phyloP scores from a whole-genome alignment of 2,329 filamentous ascomycete species.

The Didymella exigua region DNA sequence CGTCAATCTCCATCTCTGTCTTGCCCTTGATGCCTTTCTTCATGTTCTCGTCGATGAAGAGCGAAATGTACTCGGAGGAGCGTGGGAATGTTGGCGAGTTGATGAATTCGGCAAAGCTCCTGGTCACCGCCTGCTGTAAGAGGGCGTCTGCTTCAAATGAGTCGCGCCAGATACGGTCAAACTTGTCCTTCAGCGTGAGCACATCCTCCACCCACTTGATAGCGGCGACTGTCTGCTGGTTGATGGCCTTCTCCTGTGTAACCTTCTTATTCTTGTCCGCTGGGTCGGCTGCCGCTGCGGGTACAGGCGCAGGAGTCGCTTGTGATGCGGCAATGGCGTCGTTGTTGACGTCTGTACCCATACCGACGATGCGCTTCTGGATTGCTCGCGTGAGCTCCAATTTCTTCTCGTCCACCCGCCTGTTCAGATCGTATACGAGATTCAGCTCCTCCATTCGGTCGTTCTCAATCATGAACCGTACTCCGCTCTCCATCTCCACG shows the following conservation, averaged over 20 bases:
- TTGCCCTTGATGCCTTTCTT: conserved; percentile 94
- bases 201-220: conserved; percentile 97
- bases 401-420: conserved; percentile 77
- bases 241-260: conserved; percentile 59
- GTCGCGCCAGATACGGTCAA: conserved; percentile 75
- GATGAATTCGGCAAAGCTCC: conserved; percentile 91
- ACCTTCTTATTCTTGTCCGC: conserved; percentile 57
- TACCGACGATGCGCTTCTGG: conserved; percentile 74
- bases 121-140: conserved; percentile 80
- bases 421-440: conserved; percentile 81
- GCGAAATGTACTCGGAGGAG: conserved; percentile 88
- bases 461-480: conserved; percentile 90
- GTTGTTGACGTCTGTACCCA: conserved; percentile 84
- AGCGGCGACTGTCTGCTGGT: conserved; percentile 82
- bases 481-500: conserved; percentile 82
- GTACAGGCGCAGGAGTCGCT: conserved; percentile 51
- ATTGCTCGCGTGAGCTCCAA: conserved; percentile 71
- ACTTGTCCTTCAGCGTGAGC: conserved; percentile 82
- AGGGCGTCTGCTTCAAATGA: conserved; percentile 78
- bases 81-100: conserved; percentile 74
- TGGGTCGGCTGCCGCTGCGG: conserved; percentile 50
- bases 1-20: conserved; percentile 84
- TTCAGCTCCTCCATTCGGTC: conserved; percentile 77
- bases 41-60: conserved; percentile 96
- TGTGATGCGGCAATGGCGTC: conserved; percentile 61